A percentile compares a stretch with the other conserved stretches of the same genome.
phyloP scores from a whole-genome alignment of 2,329 filamentous ascomycete species.

The Scorias spongiosa region DNA sequence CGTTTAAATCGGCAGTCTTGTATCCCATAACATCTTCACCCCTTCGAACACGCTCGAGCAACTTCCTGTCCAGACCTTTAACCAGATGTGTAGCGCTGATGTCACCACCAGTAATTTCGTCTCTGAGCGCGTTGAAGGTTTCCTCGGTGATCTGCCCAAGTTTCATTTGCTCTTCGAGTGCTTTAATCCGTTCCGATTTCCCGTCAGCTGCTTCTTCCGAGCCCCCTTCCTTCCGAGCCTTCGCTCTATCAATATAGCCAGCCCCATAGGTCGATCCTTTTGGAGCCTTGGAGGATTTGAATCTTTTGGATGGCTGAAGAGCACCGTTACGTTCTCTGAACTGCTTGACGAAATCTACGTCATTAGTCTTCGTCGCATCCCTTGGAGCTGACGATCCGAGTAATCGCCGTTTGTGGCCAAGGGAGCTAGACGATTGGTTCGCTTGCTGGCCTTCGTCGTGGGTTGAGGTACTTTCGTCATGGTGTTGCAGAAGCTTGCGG shows the following conservation, averaged over 20 bases:
- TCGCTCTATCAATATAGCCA: constrained; percentile 74
- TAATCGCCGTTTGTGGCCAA: constrained; percentile 18
- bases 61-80: constrained; percentile 77
- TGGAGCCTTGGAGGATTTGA: constrained; percentile 58
- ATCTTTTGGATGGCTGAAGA: constrained; percentile 49
- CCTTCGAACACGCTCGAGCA: constrained; percentile 52
- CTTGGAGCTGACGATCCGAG: constrained; percentile 68
- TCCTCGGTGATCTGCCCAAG: constrained; percentile 67
- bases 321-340: constrained; percentile 54
- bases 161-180: constrained; percentile 68
- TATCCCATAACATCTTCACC: constrained; percentile 44
- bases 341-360: constrained; percentile 67
- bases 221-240: constrained; percentile 37
- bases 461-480: constrained; percentile 37
- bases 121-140: constrained; percentile 60
- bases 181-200: constrained; percentile 52
- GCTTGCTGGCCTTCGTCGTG: constrained; percentile 19
- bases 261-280: constrained; percentile 66
- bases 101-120: constrained; percentile 70
- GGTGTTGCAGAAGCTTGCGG: constrained; percentile 49
- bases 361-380: constrained; percentile 28
- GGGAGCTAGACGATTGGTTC: constrained; percentile 18
- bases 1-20: constrained; percentile 18
- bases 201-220: constrained; percentile 38
- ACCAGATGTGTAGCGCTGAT: constrained; percentile 69